Evolutionary conservation across 2,329 filamentous ascomycete genomes (phyloP).

Genomic region (Macroventuria anomochaeta): DNA sequence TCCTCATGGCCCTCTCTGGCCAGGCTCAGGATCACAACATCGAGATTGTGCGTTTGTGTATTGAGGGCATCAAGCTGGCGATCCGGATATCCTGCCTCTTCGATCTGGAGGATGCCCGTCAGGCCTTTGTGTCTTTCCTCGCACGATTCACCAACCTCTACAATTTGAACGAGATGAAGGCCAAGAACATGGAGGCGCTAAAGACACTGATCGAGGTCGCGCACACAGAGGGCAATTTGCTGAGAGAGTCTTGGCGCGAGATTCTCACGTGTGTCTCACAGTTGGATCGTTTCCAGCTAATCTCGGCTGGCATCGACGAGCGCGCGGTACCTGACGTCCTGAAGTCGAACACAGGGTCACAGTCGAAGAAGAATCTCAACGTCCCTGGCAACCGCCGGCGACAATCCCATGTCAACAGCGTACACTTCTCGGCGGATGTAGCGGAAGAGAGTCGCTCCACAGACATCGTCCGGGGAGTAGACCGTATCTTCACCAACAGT

Average conservation of each 20-base stretch:
- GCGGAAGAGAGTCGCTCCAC: slow-evolving; percentile 91
- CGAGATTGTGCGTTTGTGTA: slow-evolving; percentile 87
- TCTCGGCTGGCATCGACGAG: slow-evolving; percentile 93
- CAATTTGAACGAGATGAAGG: slow-evolving; percentile 92
- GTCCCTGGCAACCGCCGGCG: slow-evolving; percentile 60
- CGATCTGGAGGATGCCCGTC: slow-evolving; percentile 87
- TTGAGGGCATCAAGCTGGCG: slow-evolving; percentile 93
- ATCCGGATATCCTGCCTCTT: slow-evolving; percentile 94
- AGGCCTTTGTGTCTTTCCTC: slow-evolving; percentile 92
- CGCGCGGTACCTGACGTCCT: slow-evolving; percentile 90
- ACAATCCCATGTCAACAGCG: slow-evolving; percentile 55
- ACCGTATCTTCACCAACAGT: slow-evolving; percentile 96
- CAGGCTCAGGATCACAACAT: slow-evolving; percentile 95
- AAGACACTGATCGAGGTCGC: slow-evolving; percentile 91
- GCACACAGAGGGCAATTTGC: slow-evolving; percentile 86
- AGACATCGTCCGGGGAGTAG: slow-evolving; percentile 89
- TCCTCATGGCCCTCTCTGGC: slow-evolving; percentile 91
- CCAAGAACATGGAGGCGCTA: slow-evolving; percentile 94
- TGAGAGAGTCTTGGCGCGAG: slow-evolving; percentile 93
- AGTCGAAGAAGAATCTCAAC: slow-evolving; percentile 72
- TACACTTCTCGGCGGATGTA: slow-evolving; percentile 73
- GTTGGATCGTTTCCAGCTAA: slow-evolving; percentile 90
- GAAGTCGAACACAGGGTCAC: slow-evolving; percentile 67
- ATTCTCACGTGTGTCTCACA: slow-evolving; percentile 95
- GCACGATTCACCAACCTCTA: slow-evolving; percentile 95